Evolutionary conservation across 2,329 filamentous ascomycete genomes (phyloP).

Genomic region (Laburnicola sp.): DNA sequence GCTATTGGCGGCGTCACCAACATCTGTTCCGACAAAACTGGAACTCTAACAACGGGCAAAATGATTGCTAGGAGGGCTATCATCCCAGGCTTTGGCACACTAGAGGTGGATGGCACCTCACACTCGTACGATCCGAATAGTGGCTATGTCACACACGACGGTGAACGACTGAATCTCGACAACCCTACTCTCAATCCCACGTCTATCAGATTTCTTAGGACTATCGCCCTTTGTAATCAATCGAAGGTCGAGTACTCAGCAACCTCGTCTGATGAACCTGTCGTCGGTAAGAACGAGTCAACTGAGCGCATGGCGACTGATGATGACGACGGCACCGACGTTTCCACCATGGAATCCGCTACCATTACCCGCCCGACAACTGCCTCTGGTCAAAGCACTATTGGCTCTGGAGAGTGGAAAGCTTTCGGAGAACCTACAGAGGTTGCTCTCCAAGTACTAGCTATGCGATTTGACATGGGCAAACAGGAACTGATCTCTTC

Average conservation of each 20-base stretch:
- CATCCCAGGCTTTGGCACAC: conserved; percentile 39
- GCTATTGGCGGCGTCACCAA: conserved; percentile 48
- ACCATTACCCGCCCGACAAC: conserved; percentile 35
- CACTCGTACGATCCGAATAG: conserved; percentile 43
- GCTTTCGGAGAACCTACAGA: conserved; percentile 46
- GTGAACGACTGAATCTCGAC: conserved; percentile 28
- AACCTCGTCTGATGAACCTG: conserved; percentile 47
- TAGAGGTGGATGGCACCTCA: conserved; percentile 39
- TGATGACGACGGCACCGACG: conserved; percentile 38
- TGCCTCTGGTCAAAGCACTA: conserved; percentile 18
- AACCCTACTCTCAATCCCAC: conserved; percentile 25
- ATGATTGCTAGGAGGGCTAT: conserved; percentile 47
- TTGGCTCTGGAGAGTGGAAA: conserved; percentile 32
- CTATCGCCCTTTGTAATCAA: conserved; percentile 47
- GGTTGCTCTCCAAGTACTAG: conserved; percentile 46
- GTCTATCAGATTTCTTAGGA: conserved; percentile 38
- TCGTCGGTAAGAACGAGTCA: conserved; percentile 55
- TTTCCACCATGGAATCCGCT: conserved; percentile 32
- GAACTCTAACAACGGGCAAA: conserved; percentile 46
- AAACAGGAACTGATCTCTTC: conserved; percentile 33
- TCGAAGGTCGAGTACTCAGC: conserved; percentile 37
- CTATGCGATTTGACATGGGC: conserved; percentile 44
- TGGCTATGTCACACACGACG: conserved; percentile 38
- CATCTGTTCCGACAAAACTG: conserved; percentile 48
- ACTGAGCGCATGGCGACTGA: conserved; percentile 27